phyloP scores from a whole-genome alignment of 495 filamentous ascomycete species.

The Cryomyces minteri region DNA sequence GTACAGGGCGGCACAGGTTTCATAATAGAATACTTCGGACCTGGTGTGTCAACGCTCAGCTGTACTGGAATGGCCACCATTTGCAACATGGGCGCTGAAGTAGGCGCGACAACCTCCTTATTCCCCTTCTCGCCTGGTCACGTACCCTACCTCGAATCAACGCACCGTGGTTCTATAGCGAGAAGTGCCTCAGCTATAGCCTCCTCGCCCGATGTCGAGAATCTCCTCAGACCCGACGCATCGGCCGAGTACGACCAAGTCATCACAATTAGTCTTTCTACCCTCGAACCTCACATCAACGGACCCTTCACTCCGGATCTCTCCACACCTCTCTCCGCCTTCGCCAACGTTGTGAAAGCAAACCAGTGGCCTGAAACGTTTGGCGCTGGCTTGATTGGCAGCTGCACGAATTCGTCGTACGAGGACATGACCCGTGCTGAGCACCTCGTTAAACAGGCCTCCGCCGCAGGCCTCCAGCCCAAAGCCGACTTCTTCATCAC shows the following conservation, averaged over 20 bases:
- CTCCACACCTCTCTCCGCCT: slow-evolving; percentile 76
- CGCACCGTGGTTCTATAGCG: slow-evolving; percentile 58
- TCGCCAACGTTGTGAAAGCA: slow-evolving; percentile 61
- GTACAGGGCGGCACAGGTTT: slow-evolving; percentile 69
- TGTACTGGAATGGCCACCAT: slow-evolving; percentile 86
- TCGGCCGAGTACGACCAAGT: slow-evolving; percentile 74
- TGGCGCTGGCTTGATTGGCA: slow-evolving; percentile 84
- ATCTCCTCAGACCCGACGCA: slow-evolving; percentile 55
- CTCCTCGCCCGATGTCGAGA: slow-evolving; percentile 22
- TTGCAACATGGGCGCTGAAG: slow-evolving; percentile 84
- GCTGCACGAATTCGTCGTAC: slow-evolving; percentile 97
- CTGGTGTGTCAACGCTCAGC: slow-evolving; percentile 75
- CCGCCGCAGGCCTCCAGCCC: slow-evolving; percentile 70
- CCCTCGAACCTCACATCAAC: slow-evolving; percentile 91
- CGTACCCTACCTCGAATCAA: slow-evolving; percentile 63
- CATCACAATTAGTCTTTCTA: slow-evolving; percentile 80
- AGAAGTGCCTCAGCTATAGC: slow-evolving; percentile 33
- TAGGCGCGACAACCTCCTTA: slow-evolving; percentile 89
- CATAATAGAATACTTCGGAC: slow-evolving; percentile 84
- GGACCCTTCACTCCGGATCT: slow-evolving; percentile 92
- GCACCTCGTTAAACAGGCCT: slow-evolving; percentile 75
- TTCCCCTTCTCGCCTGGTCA: slow-evolving; percentile 66
- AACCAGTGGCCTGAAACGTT: slow-evolving; percentile 84
- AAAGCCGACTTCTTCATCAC: slow-evolving; percentile 88
- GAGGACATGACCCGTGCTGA: slow-evolving; percentile 95